phyloP scores from a whole-genome alignment of 208 protist species.

The Sergeia podlipaevii region DNA sequence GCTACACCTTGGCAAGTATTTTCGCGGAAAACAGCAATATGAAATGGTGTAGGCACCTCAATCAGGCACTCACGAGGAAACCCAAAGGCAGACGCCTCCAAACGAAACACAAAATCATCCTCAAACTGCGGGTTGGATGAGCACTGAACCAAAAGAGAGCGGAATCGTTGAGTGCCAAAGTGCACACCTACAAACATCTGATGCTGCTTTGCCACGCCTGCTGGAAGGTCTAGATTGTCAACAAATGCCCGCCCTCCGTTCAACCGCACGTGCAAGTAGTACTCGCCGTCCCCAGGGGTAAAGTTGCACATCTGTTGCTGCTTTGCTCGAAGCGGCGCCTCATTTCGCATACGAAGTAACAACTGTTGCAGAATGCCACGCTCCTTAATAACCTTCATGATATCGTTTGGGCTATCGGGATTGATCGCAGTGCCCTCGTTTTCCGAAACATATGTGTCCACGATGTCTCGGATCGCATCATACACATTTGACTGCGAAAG shows the following conservation, averaged over 20 bases:
- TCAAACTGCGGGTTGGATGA: conserved; percentile 66
- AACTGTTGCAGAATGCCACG: conserved; percentile 82
- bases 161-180: conserved; percentile 86
- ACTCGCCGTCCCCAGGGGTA: conserved; percentile 26
- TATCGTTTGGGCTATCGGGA: conserved; percentile 41
- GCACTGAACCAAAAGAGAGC: conserved; percentile 36
- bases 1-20: conserved; percentile 46
- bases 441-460: conserved; percentile 80
- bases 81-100: conserved; percentile 74
- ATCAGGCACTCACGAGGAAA: conserved; percentile 58
- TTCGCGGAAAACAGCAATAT: conserved; percentile 81
- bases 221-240: conserved; percentile 79
- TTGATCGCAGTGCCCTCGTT: conserved; percentile 29
- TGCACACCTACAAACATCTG: conserved; percentile 68
- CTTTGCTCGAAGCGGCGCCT: conserved; percentile 4
- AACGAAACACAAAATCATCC: conserved; percentile 89
- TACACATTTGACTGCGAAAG: conserved; percentile 84
- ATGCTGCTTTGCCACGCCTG: conserved; percentile 22
- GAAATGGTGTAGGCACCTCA: conserved; percentile 75
- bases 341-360: conserved; percentile 35
- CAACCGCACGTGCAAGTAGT: conserved; percentile 80
- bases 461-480: conserved; percentile 82
- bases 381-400: conserved; percentile 85
- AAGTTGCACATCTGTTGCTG: neutral
- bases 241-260: conserved; percentile 87